Base-by-base conservation (phyloP, 1,284 basidiomycete species). In the Pyrrhoderma lamaoense region DNA sequence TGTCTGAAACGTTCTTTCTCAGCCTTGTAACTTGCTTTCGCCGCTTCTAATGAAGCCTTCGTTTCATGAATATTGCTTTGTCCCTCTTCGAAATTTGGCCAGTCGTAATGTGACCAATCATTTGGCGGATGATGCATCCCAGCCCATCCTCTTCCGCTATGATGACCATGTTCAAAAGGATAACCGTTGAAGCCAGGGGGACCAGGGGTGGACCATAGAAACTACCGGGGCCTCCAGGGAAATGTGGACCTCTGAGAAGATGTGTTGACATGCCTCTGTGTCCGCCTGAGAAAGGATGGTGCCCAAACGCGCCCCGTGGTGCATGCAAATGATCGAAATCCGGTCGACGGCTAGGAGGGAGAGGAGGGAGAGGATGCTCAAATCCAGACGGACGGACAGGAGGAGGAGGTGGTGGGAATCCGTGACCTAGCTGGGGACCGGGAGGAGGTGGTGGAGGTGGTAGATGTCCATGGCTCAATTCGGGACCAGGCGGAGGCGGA, bases 1-100 rank as follows among this genome's bases (percentile, higher is more conserved):
- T 67, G 66, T 31, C 81, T 74, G 59, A 86, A 86, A 23, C 70
- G 70, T 57, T 84, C 82, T 61, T 88, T 89, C 65, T 81, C 75
- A 1, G 69, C 71, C 63, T 78, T 82, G 63, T 89, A 89, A 14
- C 67, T 64, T 37, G 70, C 68, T 59, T 85, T 89, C 0, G 83
- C 82, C n/a, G 70, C 76, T 59, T 85, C 79, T 3, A 87, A 73
- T 35, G 77, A 70, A n/a, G 75, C 74, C 57, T 74, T 76, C 42
- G 79, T 65, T 18, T 77, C 74, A 55, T 77, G 59, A 7, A 44
- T 21, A 35, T 37, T 31, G 44, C 42, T 45, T 36, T 39, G 11
- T 25, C 21, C 8, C 9, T 47, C 45, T 36, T 27, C 38, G n/a
- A n/a, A n/a, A 44, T 22, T 31, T n/a, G 3, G 27, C 19, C 34